phyloP scores from a whole-genome alignment of 2,329 filamentous ascomycete species.

The Amauroascus verrucosus region DNA sequence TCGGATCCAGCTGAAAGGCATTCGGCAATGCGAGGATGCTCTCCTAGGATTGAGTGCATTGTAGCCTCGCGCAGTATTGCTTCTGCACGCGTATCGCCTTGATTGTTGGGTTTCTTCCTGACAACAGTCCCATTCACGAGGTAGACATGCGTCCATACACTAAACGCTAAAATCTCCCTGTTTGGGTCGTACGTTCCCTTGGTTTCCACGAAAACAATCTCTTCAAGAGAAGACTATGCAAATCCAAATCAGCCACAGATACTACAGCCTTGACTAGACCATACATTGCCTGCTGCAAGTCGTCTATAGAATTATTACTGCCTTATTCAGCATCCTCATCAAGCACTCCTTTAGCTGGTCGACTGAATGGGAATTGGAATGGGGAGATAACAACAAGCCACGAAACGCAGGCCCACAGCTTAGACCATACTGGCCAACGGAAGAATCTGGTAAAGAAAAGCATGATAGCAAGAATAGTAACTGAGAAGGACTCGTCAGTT shows the following conservation, averaged over 20 bases:
- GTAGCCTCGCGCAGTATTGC: neutral
- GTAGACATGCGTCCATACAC: neutral
- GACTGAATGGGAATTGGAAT: neutral
- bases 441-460: neutral
- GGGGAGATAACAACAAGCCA: neutral
- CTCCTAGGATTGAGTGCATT: neutral
- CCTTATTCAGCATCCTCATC: neutral
- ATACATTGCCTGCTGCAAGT: neutral
- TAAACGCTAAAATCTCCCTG: neutral
- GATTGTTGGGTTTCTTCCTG: neutral
- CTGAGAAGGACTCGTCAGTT: neutral
- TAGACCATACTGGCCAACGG: neutral
- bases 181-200: neutral
- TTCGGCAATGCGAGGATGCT: neutral
- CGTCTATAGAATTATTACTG: neutral
- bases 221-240: neutral
- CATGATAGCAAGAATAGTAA: neutral
- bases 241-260: neutral
- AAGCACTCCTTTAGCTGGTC: neutral
- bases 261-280: neutral
- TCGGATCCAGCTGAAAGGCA: neutral
- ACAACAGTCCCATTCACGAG: neutral
- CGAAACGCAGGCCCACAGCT: neutral
- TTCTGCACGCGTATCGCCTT: neutral
- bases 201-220: neutral